Conservation (phyloP, 2,329 filamentous ascomycete genomes). For the Cryphonectria nitschkei region DNA sequence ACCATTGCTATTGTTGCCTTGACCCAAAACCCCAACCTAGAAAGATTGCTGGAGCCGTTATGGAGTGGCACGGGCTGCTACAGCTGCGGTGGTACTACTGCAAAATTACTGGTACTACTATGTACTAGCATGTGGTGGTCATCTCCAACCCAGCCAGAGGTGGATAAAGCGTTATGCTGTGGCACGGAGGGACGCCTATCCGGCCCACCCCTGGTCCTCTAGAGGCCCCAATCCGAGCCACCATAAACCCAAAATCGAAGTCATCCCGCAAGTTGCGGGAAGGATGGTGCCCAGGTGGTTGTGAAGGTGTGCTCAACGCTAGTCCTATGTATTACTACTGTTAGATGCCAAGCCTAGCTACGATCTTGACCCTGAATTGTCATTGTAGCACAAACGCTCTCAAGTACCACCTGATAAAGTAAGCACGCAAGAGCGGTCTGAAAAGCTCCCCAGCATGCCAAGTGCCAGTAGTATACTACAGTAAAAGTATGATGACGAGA, state of each 20-base stretch:
- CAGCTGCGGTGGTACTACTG: background rate
- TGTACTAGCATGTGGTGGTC: background rate
- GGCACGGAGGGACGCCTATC: background rate
- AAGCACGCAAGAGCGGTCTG: background rate
- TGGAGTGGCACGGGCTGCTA: too few species aligned
- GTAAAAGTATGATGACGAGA: background rate
- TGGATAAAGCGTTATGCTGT: background rate
- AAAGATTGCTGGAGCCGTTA: background rate
- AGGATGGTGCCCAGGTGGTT: too few species aligned
- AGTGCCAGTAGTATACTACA: too few species aligned
- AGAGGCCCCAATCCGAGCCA: background rate
- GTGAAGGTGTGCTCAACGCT: too few species aligned
- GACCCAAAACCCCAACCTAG: slow-evolving; percentile 2
- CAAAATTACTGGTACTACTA: background rate
- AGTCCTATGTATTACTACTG: too few species aligned
- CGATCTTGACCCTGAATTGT: background rate
- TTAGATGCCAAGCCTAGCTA: too few species aligned
- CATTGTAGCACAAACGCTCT: background rate
- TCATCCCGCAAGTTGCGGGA: background rate
- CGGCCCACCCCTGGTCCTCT: background rate
- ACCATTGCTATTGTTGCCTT: background rate
- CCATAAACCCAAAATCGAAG: background rate
- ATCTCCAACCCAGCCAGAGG: background rate
- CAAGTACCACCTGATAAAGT: background rate
- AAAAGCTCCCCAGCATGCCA: background rate